Base-by-base conservation (phyloP, 805 yeast genomes). In the Cyberlindnera maritima region DNA sequence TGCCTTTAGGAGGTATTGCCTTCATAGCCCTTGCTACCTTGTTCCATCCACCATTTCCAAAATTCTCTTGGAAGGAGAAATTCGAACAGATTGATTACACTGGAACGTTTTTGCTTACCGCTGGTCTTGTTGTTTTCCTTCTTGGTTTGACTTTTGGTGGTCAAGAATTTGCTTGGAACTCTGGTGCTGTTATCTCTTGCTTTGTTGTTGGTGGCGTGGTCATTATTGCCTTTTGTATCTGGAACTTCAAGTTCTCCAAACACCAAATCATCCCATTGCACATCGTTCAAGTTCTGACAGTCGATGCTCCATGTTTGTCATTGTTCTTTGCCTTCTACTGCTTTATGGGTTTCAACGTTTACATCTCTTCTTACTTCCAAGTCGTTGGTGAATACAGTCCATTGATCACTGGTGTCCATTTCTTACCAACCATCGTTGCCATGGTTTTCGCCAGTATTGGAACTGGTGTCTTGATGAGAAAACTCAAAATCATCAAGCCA, bases 1-100 rank as follows among this genome's bases (percentile, higher is more conserved):
- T 85, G 33, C 88, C 89, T 3, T 63, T 83, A 34, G 86, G 87
- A 15, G 89, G 84, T 2, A 42, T 69, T 1, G 76, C 80, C 0
- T 57, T 71, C 18, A 57, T 60, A 0, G 51, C 71, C 6, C 59
- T 79, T 15, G 43, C 71, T 3, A 47, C 71, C 3, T 66, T 72
- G 17, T 74, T 77, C 59, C 66, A 70, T 25, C 81, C 83, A 13
- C 79, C 79, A 11, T 55, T 56, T 18, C 73, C 79, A 1, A 57
- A 57, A 15, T 75, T 76, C 12, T 58, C 63, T 17, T 45, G 70
- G 36, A 59, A 55, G 29, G 62, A 66, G 23, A 77, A 76, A 49
- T 50, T 79, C 17, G 46, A 54, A 15, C 62, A 62, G 21, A 65
- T 81, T 37, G 86, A 81, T 60, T 76, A 68, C 55, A 14, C 72